Evolutionary conservation across 371 early-diverging fungal genomes (phyloP).

Genomic region (Rozella allomycis): DNA sequence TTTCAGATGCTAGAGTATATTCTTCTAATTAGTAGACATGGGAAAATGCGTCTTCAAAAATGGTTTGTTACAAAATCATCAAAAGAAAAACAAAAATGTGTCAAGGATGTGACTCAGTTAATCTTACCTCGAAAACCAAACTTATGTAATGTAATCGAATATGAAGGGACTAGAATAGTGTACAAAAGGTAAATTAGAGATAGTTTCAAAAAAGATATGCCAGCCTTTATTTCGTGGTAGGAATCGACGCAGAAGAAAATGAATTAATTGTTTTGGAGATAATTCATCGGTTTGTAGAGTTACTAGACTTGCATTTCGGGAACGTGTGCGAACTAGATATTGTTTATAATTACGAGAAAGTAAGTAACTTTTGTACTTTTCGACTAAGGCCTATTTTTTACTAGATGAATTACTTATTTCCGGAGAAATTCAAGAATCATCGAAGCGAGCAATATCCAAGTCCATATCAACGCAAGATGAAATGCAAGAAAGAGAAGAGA

Average conservation of each 20-base stretch:
- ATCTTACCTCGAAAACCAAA: slow-evolving; percentile 72
- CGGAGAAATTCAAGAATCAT: slow-evolving; percentile 61
- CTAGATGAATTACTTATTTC: slow-evolving; percentile 60
- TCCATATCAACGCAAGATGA: slow-evolving; percentile 51
- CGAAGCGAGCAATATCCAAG: slow-evolving; percentile 50
- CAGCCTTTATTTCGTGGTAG: slow-evolving; percentile 82
- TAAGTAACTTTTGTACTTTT: slow-evolving; percentile 5
- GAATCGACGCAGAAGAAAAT: slow-evolving; percentile 70
- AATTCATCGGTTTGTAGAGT: slow-evolving; percentile 91
- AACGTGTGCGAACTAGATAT: slow-evolving; percentile 81
- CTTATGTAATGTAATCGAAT: slow-evolving; percentile 77
- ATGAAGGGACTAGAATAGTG: slow-evolving; percentile 68
- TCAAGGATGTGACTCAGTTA: slow-evolving; percentile 75
- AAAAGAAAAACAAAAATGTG: slow-evolving; percentile 80
- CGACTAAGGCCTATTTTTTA: slow-evolving; percentile 46
- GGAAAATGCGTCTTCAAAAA: slow-evolving; percentile 80
- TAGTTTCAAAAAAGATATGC: slow-evolving; percentile 48
- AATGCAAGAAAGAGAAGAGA: slow-evolving; percentile 46
- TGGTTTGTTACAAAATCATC: slow-evolving; percentile 29
- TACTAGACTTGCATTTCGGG: slow-evolving; percentile 86
- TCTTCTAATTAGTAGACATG: slow-evolving; percentile 36
- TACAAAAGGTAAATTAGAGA: slow-evolving; percentile 44
- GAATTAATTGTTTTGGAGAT: slow-evolving; percentile 80
- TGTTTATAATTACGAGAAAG: slow-evolving; percentile 68
- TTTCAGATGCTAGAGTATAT: background rate